phyloP scores from a whole-genome alignment of 768 basidiomycete species.

The Bullera alba region DNA sequence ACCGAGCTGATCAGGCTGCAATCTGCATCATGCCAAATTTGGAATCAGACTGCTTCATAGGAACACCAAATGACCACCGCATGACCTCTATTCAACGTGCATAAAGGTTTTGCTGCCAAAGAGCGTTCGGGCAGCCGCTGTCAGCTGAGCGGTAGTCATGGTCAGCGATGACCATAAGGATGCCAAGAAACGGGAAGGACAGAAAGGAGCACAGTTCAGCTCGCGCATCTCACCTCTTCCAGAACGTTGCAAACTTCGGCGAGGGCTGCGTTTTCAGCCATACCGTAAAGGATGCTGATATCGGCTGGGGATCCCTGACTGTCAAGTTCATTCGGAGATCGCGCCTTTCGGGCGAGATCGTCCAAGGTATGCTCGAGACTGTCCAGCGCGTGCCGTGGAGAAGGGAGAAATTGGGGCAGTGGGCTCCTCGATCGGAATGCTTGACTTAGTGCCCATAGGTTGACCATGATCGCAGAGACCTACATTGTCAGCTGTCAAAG shows the following conservation, averaged over 20 bases:
- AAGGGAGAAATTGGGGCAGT: slow-evolving; percentile 45
- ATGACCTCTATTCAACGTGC: not conserved
- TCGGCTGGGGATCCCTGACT: not conserved
- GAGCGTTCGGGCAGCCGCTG: slow-evolving; percentile 35
- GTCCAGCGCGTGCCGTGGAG: slow-evolving; percentile 31
- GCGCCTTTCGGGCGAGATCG: slow-evolving; percentile 18
- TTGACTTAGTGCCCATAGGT: slow-evolving; percentile 41
- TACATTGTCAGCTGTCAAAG: not conserved
- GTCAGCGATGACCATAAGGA: slow-evolving; percentile 1
- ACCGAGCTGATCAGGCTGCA: too few species aligned
- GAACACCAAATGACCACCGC: too few species aligned
- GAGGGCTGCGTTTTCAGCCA: slow-evolving; percentile 44
- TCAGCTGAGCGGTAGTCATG: slow-evolving; percentile 10
- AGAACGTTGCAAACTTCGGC: slow-evolving; percentile 36
- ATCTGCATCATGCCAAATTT: too few species aligned
- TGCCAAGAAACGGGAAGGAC: not conserved
- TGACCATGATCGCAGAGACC: slow-evolving; percentile 41
- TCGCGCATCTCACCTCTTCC: slow-evolving; percentile 44
- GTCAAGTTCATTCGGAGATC: not conserved
- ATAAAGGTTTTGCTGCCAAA: slow-evolving; percentile 37
- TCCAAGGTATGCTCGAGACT: slow-evolving; percentile 35
- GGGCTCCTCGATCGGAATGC: slow-evolving; percentile 41
- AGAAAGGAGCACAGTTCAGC: too few species aligned
- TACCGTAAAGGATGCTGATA: slow-evolving; percentile 33
- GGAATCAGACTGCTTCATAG: too few species aligned